These are phyloP conservation scores for Syncephalastrum monosporum DNA, from an alignment of 371 early-diverging fungal species.

Conservation along the genomic window DNA sequence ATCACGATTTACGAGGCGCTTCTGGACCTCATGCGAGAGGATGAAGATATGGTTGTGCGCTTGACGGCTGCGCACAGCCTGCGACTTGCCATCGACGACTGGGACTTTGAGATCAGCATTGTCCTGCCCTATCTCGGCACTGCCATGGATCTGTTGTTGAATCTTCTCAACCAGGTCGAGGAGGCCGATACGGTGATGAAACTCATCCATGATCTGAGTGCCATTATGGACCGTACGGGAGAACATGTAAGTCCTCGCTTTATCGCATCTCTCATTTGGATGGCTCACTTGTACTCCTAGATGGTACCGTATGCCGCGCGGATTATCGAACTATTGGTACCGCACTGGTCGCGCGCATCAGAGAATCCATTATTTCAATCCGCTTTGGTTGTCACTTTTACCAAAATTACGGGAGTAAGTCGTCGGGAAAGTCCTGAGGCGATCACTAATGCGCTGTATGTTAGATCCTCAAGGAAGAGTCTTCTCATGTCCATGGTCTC, in stretches of 20 bases:
- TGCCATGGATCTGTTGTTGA: constrained; percentile 56
- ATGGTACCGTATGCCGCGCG: constrained; percentile 71
- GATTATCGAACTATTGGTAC: constrained; percentile 75
- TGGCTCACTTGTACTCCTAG: constrained; percentile 21
- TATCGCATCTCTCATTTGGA: not conserved
- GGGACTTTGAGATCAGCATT: constrained; percentile 79
- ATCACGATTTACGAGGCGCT: constrained; percentile 69
- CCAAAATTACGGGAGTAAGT: constrained; percentile 69
- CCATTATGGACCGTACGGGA: constrained; percentile 79
- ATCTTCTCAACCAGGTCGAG: constrained; percentile 63
- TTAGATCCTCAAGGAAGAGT: constrained; percentile 70
- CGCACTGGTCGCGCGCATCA: constrained; percentile 75
- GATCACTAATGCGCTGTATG: not conserved
- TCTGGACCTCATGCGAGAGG: constrained; percentile 63
- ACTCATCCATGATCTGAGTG: constrained; percentile 71
- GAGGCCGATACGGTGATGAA: constrained; percentile 80
- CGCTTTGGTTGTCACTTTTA: constrained; percentile 73
- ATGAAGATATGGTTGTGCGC: constrained; percentile 80
- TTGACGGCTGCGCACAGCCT: constrained; percentile 78
- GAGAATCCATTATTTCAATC: constrained; percentile 81
- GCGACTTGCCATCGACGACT: constrained; percentile 74
- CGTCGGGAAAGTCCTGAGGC: not conserved
- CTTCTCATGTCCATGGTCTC: constrained; percentile 67
- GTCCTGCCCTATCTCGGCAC: constrained; percentile 73
- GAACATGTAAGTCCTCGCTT: constrained; percentile 40